Evolutionary conservation across 225 moss, liverwort and hornwort genomes (phyloP), one percentile per base, ranked within the genome.

Genomic region (Polytrichum formosum): DNA sequence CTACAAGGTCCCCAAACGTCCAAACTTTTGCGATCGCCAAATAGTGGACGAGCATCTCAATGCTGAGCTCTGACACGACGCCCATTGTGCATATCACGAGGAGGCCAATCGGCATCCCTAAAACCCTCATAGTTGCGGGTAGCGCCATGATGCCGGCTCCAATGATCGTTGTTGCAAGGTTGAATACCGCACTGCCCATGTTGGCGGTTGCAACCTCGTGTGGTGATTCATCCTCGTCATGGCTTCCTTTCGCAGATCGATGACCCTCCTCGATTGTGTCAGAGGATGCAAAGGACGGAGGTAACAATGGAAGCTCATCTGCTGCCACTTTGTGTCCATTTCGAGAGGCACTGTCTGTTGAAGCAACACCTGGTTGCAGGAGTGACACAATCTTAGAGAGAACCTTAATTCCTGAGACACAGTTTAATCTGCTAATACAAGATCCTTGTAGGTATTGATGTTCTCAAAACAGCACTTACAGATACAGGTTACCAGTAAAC

Each of bases 131-230:
- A 67, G 96, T 69, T 54, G 93, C 96, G 4, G 96, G 96, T 20
- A 96, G 75, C 17, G 96, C 96, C 96, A 96, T 96, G 65, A 96
- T 96, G 72, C 96, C 96, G 2, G 96, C 96, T 18, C 96, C 96
- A 28, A 96, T 87, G 71, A 96, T 91, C 13, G 90, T 91, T 3
- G 96, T 96, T 56, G 96, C 90, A 17, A 96, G 83, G 73, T 96
- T 96, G 81, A 96, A 96, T 18, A 96, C 93, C 5, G 96, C 88
- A 73, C 96, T 93, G n/a, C 88, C 90, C 71, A 91, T 78, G 35
- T 85, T 81, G 7, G 90, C 96, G 17, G 90, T 86, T 20, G 78
- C 81, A 46, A 78, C 18, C 53, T 83, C 83, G 4, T 46, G 46
- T 16, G 13, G 13, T 16, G 56, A 64, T 28, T 22, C 76, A 66